A percentile compares a stretch with the other conserved stretches of the same genome.
Evolutionary conservation across 129 eudicot species (phyloP).

Genomic region (Lonicera japonica): DNA sequence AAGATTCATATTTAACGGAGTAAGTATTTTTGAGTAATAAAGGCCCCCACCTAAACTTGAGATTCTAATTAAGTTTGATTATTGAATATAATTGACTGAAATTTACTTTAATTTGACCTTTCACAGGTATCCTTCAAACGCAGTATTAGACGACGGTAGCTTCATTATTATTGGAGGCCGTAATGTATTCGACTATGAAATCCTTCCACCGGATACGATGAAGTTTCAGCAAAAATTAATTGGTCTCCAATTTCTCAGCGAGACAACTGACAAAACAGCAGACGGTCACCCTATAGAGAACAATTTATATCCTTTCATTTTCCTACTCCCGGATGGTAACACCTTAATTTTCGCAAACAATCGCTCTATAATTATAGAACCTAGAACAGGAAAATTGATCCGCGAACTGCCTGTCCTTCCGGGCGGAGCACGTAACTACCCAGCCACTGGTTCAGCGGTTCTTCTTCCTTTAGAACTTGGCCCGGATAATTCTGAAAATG

Average conservation of each 20-base stretch:
- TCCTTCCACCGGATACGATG: conserved; percentile 30
- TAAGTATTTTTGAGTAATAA: too few relatives aligned
- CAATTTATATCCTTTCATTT: conserved; percentile 68
- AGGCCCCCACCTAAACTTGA: too few relatives aligned
- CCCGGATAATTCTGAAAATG: background rate
- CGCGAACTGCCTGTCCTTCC: conserved; percentile 46
- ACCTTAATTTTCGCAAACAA: conserved; percentile 72
- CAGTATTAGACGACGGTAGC: conserved; percentile 53
- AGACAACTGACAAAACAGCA: conserved; percentile 34
- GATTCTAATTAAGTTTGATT: too few relatives aligned
- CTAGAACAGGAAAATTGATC: conserved; percentile 28
- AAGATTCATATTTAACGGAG: too few relatives aligned
- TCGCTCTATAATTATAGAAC: conserved; percentile 47
- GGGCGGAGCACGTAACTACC: conserved; percentile 87
- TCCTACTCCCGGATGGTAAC: conserved; percentile 63
- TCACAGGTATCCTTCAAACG: conserved; percentile 30
- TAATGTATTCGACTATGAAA: conserved; percentile 39
- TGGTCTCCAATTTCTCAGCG: conserved; percentile 47
- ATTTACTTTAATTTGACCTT: too few relatives aligned
- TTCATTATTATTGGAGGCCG: conserved; percentile 69
- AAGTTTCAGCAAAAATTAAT: conserved; percentile 24
- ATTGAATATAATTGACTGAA: too few relatives aligned
- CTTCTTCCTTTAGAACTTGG: conserved; percentile 59
- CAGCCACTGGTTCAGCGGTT: conserved; percentile 60
- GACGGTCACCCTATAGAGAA: conserved; percentile 30